Conservation (phyloP, 768 basidiomycete species). For the Lactarius deliciosus region DNA sequence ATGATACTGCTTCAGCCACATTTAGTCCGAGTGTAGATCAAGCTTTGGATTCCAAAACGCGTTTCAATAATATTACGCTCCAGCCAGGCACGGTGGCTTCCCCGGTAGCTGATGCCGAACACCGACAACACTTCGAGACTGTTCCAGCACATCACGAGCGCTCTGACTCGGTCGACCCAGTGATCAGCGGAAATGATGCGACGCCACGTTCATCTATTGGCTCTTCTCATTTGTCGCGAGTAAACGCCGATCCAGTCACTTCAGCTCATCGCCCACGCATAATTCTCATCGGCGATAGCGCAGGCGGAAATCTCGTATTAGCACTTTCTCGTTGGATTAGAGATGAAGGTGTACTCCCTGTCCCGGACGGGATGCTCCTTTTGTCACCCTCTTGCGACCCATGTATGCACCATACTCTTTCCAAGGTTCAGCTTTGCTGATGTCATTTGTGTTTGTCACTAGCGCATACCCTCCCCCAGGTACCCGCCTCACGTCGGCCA, state of each 20-base stretch:
- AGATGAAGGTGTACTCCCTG: constrained; percentile 47
- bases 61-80: not conserved
- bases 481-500: constrained; percentile 49
- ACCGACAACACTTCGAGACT: not conserved
- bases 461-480: constrained; percentile 50
- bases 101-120: not conserved
- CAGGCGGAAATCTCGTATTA: constrained; percentile 54
- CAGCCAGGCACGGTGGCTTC: not conserved
- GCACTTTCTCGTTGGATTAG: constrained; percentile 54
- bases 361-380: constrained; percentile 47
- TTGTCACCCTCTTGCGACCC: constrained; percentile 45
- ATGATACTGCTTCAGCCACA: not conserved
- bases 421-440: constrained; percentile 25
- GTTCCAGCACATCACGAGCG: not conserved
- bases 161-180: constrained; percentile 13
- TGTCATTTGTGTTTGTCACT: constrained; percentile 19
- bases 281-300: constrained; percentile 54
- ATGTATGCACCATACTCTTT: constrained; percentile 30
- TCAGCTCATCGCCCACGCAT: constrained; percentile 35
- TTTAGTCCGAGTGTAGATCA: not conserved
- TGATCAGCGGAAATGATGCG: constrained; percentile 26
- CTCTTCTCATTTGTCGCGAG: not conserved
- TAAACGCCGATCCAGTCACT: constrained; percentile 23
- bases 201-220: constrained; percentile 1
- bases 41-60: not conserved